Evolutionary conservation across 345 rosid species (phyloP), one percentile per base, ranked within the genome.

Genomic region (Lepidium didymum): DNA sequence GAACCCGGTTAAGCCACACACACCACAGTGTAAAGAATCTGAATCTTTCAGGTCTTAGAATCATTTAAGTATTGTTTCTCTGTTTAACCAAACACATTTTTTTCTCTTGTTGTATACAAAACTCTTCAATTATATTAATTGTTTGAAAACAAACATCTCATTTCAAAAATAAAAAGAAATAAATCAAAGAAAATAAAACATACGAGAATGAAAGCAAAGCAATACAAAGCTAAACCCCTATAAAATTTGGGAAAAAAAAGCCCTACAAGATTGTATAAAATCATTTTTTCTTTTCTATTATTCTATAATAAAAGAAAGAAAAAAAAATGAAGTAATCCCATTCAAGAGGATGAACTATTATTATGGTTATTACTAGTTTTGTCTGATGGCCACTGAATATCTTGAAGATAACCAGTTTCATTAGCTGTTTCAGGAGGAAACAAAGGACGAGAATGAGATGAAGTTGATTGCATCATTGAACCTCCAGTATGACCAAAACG

Each of bases 391-490:
- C 77, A 73, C 10, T 51, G 46, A 10, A 43, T 10, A 37, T 73
- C 62, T 21, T 58, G 61, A 31, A 49, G 38, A 34, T 66, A 59
- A 42, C 61, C 56, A 10, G 62, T 58, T 51, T 74, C 78, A 5
- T 40, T 36, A 61, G 50, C 45, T 53, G 62, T 27, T 23, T 74
- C 68, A 2, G 46, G 63, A 8, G 35, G 51, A 51, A 61, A 52
- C 78, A 60, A n/a, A 27, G 68, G 68, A 61, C 31, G 73, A 60
- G 78, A 27, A 19, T 45, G 57, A 55, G 70, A 64, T 2, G 65
- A 35, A 21, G 75, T 65, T 4, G 79, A 68, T 8, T 75, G 85
- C 56, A 77, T 62, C 4, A 55, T 15, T 27, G 78, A 55, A 13
- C 51, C 59, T 53, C 45, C 69, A 0, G 51, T 38, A 4, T 74